Evolutionary conservation across 2,329 filamentous ascomycete species (phyloP), one percentile per base, ranked within the genome.

Genomic region (Phoma sp.): DNA sequence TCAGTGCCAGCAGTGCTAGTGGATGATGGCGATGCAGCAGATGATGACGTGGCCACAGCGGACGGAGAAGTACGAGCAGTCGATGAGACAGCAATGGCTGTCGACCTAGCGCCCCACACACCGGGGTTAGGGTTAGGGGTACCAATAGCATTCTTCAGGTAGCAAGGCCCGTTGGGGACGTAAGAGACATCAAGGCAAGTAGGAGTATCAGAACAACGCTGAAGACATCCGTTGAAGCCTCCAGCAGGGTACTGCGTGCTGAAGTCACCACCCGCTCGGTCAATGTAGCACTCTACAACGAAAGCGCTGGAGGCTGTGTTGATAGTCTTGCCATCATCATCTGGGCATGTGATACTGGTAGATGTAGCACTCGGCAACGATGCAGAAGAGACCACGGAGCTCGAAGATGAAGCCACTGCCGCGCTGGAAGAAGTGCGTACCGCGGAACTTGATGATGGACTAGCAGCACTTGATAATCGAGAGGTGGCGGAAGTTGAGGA

Each of bases 211-310:
- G 41, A 49, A 21, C 60, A 62, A 33, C 46, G 51, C 10, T 47
- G 41, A 10, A 62, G 40, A 31, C 60, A 61, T 15, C 15, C 25
- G 25, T 41, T 31, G 15, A 41, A 41, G 25, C 39, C 25, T 3
- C 39, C 25, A 15, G 15, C 21, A 41, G 39, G 39, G 24, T 41
- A 41, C 40, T 49, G 44, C 3, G 33, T 33, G n/a, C 47, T 45
- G 4, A 61, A 33, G n/a, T 63, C 47, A 21, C 17, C 31, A 31
- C 51, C 49, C n/a, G 17, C 35, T 4, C 51, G 52, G 27, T 59
- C 60, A 15, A 45, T 6, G 24, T 46, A 61, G 40, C 60, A 65
- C 41, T 61, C 58, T 21, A 63, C 41, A 12, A 55, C 15, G n/a
- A 57, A 62, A 22, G 46, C n/a, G 17, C 61, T 57, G 5, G 36